Conservation (phyloP, 2,329 filamentous ascomycete species). For the Xylaria arbuscula region DNA sequence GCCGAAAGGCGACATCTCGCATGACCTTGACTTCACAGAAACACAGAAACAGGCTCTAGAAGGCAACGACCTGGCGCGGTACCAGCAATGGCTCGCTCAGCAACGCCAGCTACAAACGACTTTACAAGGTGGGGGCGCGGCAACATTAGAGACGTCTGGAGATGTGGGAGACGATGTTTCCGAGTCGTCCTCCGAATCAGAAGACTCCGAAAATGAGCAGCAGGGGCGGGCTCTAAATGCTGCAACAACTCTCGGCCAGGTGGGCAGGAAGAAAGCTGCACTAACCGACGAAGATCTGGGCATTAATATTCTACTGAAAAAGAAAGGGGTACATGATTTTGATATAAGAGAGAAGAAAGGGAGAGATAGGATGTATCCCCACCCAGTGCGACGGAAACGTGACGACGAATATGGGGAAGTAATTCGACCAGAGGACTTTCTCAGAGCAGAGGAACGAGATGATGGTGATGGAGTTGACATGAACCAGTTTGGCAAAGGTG, state of each 20-base stretch:
- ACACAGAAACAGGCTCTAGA: slow-evolving; percentile 74
- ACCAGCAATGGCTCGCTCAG: slow-evolving; percentile 92
- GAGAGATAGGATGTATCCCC: slow-evolving; percentile 90
- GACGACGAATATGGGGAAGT: slow-evolving; percentile 93
- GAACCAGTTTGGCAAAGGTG: slow-evolving; percentile 60
- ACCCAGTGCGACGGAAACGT: slow-evolving; percentile 80
- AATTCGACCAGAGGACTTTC: slow-evolving; percentile 92
- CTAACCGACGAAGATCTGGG: slow-evolving; percentile 91
- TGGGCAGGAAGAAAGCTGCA: slow-evolving; percentile 84
- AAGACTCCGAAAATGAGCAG: slow-evolving; percentile 88
- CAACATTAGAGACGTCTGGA: slow-evolving; percentile 74
- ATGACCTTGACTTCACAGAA: slow-evolving; percentile 69
- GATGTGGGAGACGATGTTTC: slow-evolving; percentile 86
- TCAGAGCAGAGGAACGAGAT: slow-evolving; percentile 91
- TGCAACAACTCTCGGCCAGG: slow-evolving; percentile 84
- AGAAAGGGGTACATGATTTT: slow-evolving; percentile 92
- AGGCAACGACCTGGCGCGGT: slow-evolving; percentile 79
- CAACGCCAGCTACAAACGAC: slow-evolving; percentile 89
- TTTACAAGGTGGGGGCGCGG: slow-evolving; percentile 74
- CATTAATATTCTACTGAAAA: slow-evolving; percentile 88
- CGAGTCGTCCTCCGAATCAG: slow-evolving; percentile 85
- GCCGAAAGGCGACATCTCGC: slow-evolving; percentile 69
- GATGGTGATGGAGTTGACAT: slow-evolving; percentile 74
- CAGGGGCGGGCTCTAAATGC: slow-evolving; percentile 93
- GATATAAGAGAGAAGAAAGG: slow-evolving; percentile 92